Conservation (phyloP, 2,329 filamentous ascomycete genomes). For the Alternaria longipes region DNA sequence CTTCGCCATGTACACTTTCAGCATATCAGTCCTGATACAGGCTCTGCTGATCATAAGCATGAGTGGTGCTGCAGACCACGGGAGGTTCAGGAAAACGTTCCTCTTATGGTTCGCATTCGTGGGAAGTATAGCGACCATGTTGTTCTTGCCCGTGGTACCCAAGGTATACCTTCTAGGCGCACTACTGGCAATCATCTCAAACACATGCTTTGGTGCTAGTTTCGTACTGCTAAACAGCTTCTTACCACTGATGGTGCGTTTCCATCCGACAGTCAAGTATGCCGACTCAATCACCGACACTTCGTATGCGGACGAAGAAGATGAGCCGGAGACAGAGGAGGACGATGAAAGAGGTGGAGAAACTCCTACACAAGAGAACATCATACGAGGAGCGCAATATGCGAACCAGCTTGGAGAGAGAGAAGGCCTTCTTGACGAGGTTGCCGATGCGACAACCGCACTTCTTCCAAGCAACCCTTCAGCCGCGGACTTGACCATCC, state of each 20-base stretch:
- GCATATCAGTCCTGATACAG: conserved; percentile 87
- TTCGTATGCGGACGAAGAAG: conserved; percentile 40
- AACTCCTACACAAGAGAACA: conserved; percentile 28
- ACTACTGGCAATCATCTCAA: conserved; percentile 85
- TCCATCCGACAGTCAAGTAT: conserved; percentile 71
- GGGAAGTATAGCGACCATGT: conserved; percentile 85
- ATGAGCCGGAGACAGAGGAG: conserved; percentile 35
- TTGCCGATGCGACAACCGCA: conserved; percentile 48
- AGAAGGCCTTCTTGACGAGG: conserved; percentile 38
- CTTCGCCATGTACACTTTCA: conserved; percentile 99
- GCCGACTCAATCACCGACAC: conserved; percentile 31
- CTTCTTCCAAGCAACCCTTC: conserved; percentile 45
- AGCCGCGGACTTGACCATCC: conserved; percentile 40
- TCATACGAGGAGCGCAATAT: conserved; percentile 37
- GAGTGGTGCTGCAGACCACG: conserved; percentile 94
- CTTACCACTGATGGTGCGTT: conserved; percentile 85
- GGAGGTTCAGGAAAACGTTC: conserved; percentile 84
- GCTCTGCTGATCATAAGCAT: conserved; percentile 93
- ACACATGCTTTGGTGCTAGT: conserved; percentile 92
- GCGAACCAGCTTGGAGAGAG: conserved; percentile 38
- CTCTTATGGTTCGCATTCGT: conserved; percentile 84
- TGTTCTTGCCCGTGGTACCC: conserved; percentile 81
- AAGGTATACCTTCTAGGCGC: conserved; percentile 82
- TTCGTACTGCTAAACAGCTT: conserved; percentile 97
- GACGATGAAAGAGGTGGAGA: conserved; percentile 19